phyloP scores from a whole-genome alignment of 768 basidiomycete species.

The button mushroom (Agaricus bisporus) region DNA sequence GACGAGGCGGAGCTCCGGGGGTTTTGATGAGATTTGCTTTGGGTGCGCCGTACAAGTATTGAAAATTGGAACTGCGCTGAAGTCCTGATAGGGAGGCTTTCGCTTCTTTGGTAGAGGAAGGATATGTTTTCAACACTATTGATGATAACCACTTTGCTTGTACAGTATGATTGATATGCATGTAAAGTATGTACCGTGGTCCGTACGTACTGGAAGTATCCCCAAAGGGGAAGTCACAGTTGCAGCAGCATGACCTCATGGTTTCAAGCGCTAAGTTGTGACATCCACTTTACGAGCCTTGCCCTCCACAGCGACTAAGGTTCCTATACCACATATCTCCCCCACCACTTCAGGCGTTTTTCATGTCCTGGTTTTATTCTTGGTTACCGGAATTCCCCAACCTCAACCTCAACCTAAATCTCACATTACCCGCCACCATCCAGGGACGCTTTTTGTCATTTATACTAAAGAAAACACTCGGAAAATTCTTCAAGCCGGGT shows the following conservation, averaged over 20 bases:
- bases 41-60: conserved; percentile 8
- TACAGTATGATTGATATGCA: background rate
- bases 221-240: conserved; percentile 9
- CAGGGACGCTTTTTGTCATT: conserved; percentile 90
- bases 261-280: background rate
- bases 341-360: background rate
- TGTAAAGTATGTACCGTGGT: background rate
- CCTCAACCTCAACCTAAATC: conserved; percentile 66
- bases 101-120: conserved; percentile 17
- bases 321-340: background rate
- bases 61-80: background rate
- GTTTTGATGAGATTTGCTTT: conserved; percentile 4
- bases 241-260: conserved; percentile 8
- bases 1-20: background rate
- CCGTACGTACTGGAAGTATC: background rate
- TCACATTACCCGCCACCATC: conserved; percentile 61
- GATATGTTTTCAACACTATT: conserved; percentile 19
- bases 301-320: background rate
- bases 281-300: background rate
- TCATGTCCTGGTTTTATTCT: conserved; percentile 45
- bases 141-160: conserved; percentile 21
- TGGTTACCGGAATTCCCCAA: conserved; percentile 62
- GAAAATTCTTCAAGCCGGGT: conserved; percentile 83
- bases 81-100: conserved; percentile 14
- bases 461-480: conserved; percentile 74